These are phyloP conservation scores for Phaeosphaeria sp. DNA, from an alignment of 2,329 filamentous ascomycete species.

Conservation along the genomic window DNA sequence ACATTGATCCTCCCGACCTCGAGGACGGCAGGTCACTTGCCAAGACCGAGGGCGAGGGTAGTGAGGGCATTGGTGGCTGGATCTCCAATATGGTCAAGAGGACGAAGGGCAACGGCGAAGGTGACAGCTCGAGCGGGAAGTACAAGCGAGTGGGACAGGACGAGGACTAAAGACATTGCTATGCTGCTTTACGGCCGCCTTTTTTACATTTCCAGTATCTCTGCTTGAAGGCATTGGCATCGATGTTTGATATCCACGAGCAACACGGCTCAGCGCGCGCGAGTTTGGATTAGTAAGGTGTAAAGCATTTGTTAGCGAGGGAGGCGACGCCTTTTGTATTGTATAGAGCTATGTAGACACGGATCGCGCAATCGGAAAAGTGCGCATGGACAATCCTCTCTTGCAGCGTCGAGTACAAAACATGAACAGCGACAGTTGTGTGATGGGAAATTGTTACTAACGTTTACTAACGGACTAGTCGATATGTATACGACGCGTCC, in stretches of 20 bases:
- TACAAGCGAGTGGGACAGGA: conserved; percentile 57
- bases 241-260: conserved; percentile 35
- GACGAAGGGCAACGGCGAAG: conserved; percentile 55
- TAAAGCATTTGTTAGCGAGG: conserved; percentile 30
- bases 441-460: too few species aligned
- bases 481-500: background rate
- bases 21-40: conserved; percentile 56
- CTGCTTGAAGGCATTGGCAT: conserved; percentile 21
- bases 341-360: conserved; percentile 15
- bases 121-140: conserved; percentile 51
- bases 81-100: conserved; percentile 71
- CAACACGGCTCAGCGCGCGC: conserved; percentile 24
- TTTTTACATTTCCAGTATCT: conserved; percentile 27
- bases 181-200: conserved; percentile 18
- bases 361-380: conserved; percentile 4
- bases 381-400: conserved; percentile 2
- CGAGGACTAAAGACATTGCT: conserved; percentile 24
- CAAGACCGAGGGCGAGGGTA: conserved; percentile 36
- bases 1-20: conserved; percentile 78
- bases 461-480: background rate
- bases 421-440: too few species aligned
- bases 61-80: conserved; percentile 71
- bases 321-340: conserved; percentile 15
- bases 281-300: conserved; percentile 36
- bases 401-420: background rate